Evolutionary conservation across 2,329 filamentous ascomycete species (phyloP), one percentile per base, ranked within the genome.

Genomic region (Annulohypoxylon truncatum): DNA sequence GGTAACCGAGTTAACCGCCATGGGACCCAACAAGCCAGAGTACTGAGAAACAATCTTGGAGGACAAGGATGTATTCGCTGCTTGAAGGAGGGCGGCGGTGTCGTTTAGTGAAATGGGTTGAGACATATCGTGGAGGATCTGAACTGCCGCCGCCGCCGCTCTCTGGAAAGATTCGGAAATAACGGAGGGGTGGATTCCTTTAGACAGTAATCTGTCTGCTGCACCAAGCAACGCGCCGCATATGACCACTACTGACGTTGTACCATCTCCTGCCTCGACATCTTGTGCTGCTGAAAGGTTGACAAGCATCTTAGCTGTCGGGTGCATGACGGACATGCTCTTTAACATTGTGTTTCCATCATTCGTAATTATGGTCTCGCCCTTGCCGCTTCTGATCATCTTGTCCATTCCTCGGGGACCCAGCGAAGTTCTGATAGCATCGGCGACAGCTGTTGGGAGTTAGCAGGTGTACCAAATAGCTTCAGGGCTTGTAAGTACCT

Each of bases 31-130:
- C 40, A 95, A 87, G 79, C 94, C 96, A 31, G 96, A 96, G 82
- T 99, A 94, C 82, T 98, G 95, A 64, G 95, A 96, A 68, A 99
- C 96, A 76, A 99, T 98, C 84, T 99, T 99, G 75, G 96, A 98
- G 53, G 94, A 97, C 59, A 99, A 89, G 35, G 96, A 97, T 53
- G 96, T 99, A 73, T 96, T 97, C 72, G 96, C 96, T 68, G 96
- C 96, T 85, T 98, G 96, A 71, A 98, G 90, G 67, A 99, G 91
- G 40, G 94, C 94, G 46, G 92, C 85, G 63, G 93, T 94, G 80
- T 99, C 96, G 78, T 87, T 89, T 65, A 99, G 88, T 70, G 92
- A 89, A 76, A 99, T 95, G 53, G 96, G 95, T 73, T 95, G 92
- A 75, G 95, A 97, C 93, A 99, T 99, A 72, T 93, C 91, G 82